phyloP scores from a whole-genome alignment of 2,329 filamentous ascomycete genomes.

The Fusarium nelsonii region DNA sequence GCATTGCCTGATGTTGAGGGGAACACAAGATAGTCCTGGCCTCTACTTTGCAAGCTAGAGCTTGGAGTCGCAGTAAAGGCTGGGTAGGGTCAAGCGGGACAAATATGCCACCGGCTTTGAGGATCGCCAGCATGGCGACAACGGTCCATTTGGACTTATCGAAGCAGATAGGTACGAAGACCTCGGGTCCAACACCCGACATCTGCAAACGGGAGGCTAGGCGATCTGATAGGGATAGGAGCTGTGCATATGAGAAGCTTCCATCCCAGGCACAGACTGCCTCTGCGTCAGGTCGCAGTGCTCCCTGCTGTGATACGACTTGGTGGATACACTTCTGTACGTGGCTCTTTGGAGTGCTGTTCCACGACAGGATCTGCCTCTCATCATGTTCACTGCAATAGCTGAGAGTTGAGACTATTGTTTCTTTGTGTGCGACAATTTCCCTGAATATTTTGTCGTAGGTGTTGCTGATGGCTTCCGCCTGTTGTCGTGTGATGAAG shows the following conservation, averaged over 20 bases:
- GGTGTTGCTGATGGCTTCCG: constrained; percentile 60
- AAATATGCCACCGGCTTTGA: constrained; percentile 46
- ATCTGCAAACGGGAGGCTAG: constrained; percentile 49
- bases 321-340: constrained; percentile 59
- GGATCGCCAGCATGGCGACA: constrained; percentile 46
- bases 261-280: constrained; percentile 62
- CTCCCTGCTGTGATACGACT: constrained; percentile 54
- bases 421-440: constrained; percentile 55
- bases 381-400: constrained; percentile 65
- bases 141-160: constrained; percentile 49
- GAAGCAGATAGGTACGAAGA: constrained; percentile 47
- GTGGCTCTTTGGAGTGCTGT: constrained; percentile 27
- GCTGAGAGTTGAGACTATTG: constrained; percentile 58
- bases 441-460: constrained; percentile 63
- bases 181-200: constrained; percentile 45
- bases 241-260: constrained; percentile 56
- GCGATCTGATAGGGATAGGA: constrained; percentile 54
- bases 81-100: constrained; percentile 44
- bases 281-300: constrained; percentile 49
- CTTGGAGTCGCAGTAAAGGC: constrained; percentile 32
- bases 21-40: constrained; percentile 40
- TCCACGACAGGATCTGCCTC: constrained; percentile 58
- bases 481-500: constrained; percentile 57
- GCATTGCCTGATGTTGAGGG: constrained; percentile 31
- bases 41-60: constrained; percentile 32